Base-by-base conservation (phyloP, 2,329 filamentous ascomycete genomes). In the Aaosphaeria arxii region DNA sequence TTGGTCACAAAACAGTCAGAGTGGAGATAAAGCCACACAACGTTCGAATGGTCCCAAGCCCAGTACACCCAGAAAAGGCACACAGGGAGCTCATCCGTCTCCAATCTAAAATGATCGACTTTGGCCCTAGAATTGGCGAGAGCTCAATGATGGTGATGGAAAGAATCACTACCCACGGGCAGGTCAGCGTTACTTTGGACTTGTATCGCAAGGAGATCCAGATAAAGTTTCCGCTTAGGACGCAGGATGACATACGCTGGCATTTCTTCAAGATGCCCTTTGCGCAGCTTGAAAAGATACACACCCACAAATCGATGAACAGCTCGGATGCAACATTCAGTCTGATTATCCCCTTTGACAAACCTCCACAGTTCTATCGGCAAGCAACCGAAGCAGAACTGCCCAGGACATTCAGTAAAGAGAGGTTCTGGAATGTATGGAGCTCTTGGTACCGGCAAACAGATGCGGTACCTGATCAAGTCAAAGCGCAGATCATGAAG, bases 391-490 rank as follows among this genome's bases (percentile, higher is more conserved):
- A 68, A 13, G 56, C 61, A 36, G 59, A 71, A 24, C 51, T 63
- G 5, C 75, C 1, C 77, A 82, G 53, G 63, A 71, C 5, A 60
- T 69, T 7, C 62, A 64, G 40, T 7, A 53, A 7, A 60, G 69
- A 43, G 55, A 63, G 11, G 61, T 45, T 39, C n/a, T 88, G 84
- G 84, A 74, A 66, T 41, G 78, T 82, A 24, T 72, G 73, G 50
- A 75, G 82, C 53, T 70, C 74, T 0, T 88, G 83, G 84, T 81
- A 76, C 48, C 77, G 86, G 17, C 83, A 86, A 56, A 87, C 84
- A 0, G 77, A 83, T 52, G 78, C 88, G 28, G 74, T 80, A n/a
- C 72, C 75, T 47, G 61, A 74, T 33, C 71, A 6, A 6, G 51
- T 44, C 11, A 40, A 48, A 28, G 54, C 63, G 6, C 54, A 52